Conservation (phyloP, 306 rosid genomes). For the Lathyrus oleraceus region DNA sequence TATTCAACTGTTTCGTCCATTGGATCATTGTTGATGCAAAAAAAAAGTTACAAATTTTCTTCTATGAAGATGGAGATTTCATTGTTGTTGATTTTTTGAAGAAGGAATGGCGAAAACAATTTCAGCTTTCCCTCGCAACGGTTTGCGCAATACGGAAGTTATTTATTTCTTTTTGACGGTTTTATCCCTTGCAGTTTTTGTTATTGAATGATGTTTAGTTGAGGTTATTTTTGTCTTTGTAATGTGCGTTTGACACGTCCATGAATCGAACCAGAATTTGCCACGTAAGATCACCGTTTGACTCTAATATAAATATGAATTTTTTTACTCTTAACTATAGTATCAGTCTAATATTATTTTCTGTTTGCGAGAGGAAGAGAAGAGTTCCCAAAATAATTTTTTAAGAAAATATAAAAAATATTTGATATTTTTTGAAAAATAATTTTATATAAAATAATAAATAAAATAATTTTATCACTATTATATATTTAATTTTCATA, state of each 20-base stretch:
- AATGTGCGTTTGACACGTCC: conserved; percentile 42
- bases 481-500: too few species aligned
- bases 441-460: too few species aligned
- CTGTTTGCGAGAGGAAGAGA: too few species aligned
- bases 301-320: background rate
- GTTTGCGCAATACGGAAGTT: conserved; percentile 35
- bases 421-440: too few species aligned
- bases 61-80: conserved; percentile 14
- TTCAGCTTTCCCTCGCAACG: conserved; percentile 42
- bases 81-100: conserved; percentile 30
- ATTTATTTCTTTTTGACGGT: conserved; percentile 33
- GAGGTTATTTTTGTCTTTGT: conserved; percentile 38
- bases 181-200: conserved; percentile 11
- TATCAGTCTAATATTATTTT: too few species aligned
- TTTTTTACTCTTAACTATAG: conserved; percentile 25
- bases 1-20: conserved; percentile 60
- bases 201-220: fast-evolving
- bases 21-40: conserved; percentile 50
- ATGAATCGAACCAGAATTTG: conserved; percentile 38
- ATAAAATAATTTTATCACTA: too few species aligned
- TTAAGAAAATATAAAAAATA: too few species aligned
- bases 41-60: background rate
- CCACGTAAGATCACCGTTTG: conserved; percentile 40
- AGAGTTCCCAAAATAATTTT: too few species aligned
- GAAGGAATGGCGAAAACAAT: conserved; percentile 3